Evolutionary conservation across 768 basidiomycete genomes (phyloP), one percentile per base, ranked within the genome.

Genomic region (Polyporus arcularius): DNA sequence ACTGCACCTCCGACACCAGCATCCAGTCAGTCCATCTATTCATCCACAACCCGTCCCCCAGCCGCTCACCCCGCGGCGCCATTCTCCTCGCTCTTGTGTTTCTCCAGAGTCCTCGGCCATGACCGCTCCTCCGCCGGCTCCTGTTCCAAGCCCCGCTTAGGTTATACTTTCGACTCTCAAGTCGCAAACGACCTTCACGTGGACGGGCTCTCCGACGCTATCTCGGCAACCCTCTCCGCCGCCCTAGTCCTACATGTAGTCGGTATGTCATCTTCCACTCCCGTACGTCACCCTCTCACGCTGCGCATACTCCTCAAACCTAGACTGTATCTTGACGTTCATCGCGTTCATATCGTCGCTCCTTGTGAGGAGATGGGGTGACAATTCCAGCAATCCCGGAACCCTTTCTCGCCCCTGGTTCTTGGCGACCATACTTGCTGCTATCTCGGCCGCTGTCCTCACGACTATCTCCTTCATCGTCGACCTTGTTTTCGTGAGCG

Each of bases 161-260:
- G 86, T 26, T 88, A 85, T 73, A 78, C 76, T 31, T 78, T 88
- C 62, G 83, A 86, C 71, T 66, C 72, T 50, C 78, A 70, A 32
- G 75, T 88, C 18, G 77, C 82, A 39, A 68, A 71, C 47, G 76
- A 77, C 30, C 71, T 83, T 77, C 80, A 77, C 60, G 79, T 70
- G 58, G 57, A 50, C 38, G 61, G 51, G 49, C 39, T 68, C 40
- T 73, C 76, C 53, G 72, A 80, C 61, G 61, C 76, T 41, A 78
- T 85, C 67, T 79, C 78, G 35, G 73, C 74, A 32, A 71, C 76
- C 39, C 72, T 79, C 41, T 84, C 82, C 52, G 78, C 76, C 41
- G 80, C 75, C 48, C 74, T 87, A 30, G 81, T 82, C 57, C 72
- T 85, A 57, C 83, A 85, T 67, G 84, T 82, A 30, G 76, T 86